Percentiles rank a stretch among this genome's conserved stretches.
phyloP scores from a whole-genome alignment of 441 rosid species.

The Gossypium laxum region DNA sequence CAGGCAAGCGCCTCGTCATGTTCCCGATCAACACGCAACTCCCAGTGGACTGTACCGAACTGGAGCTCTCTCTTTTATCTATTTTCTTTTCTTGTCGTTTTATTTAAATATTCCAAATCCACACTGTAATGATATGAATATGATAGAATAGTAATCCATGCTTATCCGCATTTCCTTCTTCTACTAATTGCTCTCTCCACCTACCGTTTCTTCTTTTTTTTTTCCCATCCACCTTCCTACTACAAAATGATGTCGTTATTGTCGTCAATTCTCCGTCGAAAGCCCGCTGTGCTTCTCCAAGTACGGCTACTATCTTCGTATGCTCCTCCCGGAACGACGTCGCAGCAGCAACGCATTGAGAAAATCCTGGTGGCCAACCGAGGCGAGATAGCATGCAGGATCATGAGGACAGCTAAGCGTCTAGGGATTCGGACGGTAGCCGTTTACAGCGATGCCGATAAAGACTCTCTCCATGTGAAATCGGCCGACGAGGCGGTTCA shows the following conservation, averaged over 20 bases:
- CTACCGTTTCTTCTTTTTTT: too few species aligned
- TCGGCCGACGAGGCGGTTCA: slow-evolving; percentile 72
- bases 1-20: slow-evolving; percentile 23
- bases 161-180: slow-evolving; percentile 3
- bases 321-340: not conserved
- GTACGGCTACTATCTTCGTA: slow-evolving; percentile 24
- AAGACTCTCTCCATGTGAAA: slow-evolving; percentile 55
- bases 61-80: not conserved
- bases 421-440: slow-evolving; percentile 68
- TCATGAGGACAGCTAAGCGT: slow-evolving; percentile 74
- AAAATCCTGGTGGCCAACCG: slow-evolving; percentile 78
- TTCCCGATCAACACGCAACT: slow-evolving; percentile 10
- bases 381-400: slow-evolving; percentile 87
- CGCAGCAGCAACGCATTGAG: slow-evolving; percentile 38
- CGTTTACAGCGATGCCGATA: slow-evolving; percentile 81
- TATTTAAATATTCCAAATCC: not conserved
- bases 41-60: not conserved
- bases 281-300: slow-evolving; percentile 21
- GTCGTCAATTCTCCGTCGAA: slow-evolving; percentile 45
- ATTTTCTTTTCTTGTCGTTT: not conserved
- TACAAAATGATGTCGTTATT: slow-evolving; percentile 37
- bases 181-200: not conserved
- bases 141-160: not conserved
- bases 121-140: not conserved
- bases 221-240: slow-evolving; percentile 6